A percentile compares a stretch with the other conserved stretches of the same genome.
Evolutionary conservation across 83 land plant species (phyloP).

Genomic region (Diphasiastrum complanatum): DNA sequence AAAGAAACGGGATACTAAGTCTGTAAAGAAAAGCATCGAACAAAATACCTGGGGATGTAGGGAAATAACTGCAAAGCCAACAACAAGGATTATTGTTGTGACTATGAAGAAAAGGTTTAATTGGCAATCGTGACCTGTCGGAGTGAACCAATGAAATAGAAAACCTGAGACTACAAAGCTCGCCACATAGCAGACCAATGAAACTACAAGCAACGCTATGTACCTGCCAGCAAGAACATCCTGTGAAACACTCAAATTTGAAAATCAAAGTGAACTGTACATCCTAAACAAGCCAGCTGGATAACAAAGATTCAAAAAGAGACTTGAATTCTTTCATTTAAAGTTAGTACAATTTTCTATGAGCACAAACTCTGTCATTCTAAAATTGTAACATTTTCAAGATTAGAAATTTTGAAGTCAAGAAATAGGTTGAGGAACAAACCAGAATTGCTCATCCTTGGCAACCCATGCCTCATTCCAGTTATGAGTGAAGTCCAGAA

Average conservation of each 20-base stretch:
- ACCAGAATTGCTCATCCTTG: conserved; percentile 94
- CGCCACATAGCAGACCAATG: conserved; percentile 72
- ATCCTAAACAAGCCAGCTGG: conserved; percentile 4
- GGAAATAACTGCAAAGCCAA: conserved; percentile 75
- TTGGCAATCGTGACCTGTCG: conserved; percentile 85
- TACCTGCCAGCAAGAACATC: conserved; percentile 55
- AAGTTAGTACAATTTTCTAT: not conserved
- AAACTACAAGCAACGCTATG: conserved; percentile 72
- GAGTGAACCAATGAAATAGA: conserved; percentile 86
- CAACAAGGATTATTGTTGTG: conserved; percentile 61
- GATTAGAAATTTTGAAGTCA: not conserved
- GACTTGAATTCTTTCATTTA: not conserved
- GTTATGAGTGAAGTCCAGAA: conserved; percentile 78
- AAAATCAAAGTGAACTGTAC: not conserved
- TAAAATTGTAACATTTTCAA: not conserved
- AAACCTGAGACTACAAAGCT: conserved; percentile 70
- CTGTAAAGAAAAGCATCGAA: not conserved
- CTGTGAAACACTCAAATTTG: not conserved
- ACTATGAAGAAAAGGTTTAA: conserved; percentile 87
- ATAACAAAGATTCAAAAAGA: not conserved
- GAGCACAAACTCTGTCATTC: not conserved
- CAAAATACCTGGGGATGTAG: conserved; percentile 78
- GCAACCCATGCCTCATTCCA: conserved; percentile 91
- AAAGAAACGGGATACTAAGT: not conserved
- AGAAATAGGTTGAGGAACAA: conserved; percentile 12